These are phyloP conservation scores for Calamus simplicifolius DNA, from an alignment of 176 grass and related monocot genomes.

Conservation along the genomic window DNA sequence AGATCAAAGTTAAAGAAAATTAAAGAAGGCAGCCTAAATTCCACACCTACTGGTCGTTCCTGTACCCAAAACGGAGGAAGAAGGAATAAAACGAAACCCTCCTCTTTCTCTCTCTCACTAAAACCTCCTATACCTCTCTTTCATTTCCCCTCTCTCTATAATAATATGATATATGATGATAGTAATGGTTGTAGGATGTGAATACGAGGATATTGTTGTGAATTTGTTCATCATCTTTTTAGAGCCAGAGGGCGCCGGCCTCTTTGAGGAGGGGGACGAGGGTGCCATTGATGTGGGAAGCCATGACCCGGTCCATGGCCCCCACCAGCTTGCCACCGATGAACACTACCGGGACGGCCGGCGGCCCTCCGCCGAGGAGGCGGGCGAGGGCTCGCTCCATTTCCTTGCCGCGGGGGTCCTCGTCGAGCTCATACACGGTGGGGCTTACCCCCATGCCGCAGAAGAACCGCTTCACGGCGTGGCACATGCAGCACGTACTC, in stretches of 20 bases:
- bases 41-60: no score
- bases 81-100: no score
- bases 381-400: constrained; percentile 1
- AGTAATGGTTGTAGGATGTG: no score
- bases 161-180: no score
- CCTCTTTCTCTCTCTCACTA: no score
- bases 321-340: constrained; percentile 3
- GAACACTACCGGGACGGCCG: constrained; percentile 4
- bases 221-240: background rate
- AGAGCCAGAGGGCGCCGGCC: constrained; percentile 10
- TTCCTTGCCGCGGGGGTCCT: constrained; percentile 7
- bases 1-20: no score
- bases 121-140: no score
- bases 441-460: constrained; percentile 42
- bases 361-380: background rate
- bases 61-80: no score
- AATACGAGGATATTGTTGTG: no score
- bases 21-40: no score
- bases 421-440: constrained; percentile 6
- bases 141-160: no score
- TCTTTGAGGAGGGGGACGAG: constrained; percentile 9
- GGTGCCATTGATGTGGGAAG: constrained; percentile 10
- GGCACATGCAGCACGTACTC: constrained; percentile 99
- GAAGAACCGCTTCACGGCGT: constrained; percentile 99
- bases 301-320: constrained; percentile 12